Evolutionary conservation across 768 basidiomycete genomes (phyloP), one percentile per base, ranked within the genome.

Genomic region (Cytidiella melzeri): DNA sequence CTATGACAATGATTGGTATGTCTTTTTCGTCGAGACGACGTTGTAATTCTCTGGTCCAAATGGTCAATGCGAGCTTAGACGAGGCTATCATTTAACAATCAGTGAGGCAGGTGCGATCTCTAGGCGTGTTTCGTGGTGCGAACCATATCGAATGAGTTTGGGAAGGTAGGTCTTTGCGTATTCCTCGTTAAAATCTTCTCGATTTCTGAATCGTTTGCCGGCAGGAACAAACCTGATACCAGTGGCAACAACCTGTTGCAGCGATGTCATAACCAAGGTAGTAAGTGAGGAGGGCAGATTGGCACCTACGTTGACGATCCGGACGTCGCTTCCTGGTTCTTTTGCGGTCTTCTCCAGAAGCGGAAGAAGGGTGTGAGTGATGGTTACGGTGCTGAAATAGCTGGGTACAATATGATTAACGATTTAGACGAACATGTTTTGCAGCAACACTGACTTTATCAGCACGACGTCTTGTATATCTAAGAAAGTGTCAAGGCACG

Each of bases 291-390:
- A 26, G 11, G 13, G 12, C 18, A 12, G 5, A 15, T 9, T 10
- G 23, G 20, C 26, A n/a, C 75, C 37, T 51, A 83, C 82, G 47
- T 77, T 73, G 9, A 84, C 69, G 12, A 86, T 69, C 15, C 83
- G 75, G 41, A 83, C 82, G 51, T 85, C 84, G 0, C 79, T 70
- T 20, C 65, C 64, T 0, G 70, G 63, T 41, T 71, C 61, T 15
- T 67, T 54, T 0, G 79, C 74, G 1, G 84, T 84, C 45, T 67
- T 61, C 36, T 64, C 65, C 41, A 84, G 57, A 2, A 82, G 58
- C 2, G 82, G 77, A 30, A 82, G 67, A 5, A 84, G 69, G 3
- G 72, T 69, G 19, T 69, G 62, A 7, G 79, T 83, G 52, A 84
- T 73, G 12, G 76, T 70, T 48, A 79, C 59, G 61, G 80, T 80